Conservation (phyloP, 805 yeast species). For the Candida railenensis region DNA sequence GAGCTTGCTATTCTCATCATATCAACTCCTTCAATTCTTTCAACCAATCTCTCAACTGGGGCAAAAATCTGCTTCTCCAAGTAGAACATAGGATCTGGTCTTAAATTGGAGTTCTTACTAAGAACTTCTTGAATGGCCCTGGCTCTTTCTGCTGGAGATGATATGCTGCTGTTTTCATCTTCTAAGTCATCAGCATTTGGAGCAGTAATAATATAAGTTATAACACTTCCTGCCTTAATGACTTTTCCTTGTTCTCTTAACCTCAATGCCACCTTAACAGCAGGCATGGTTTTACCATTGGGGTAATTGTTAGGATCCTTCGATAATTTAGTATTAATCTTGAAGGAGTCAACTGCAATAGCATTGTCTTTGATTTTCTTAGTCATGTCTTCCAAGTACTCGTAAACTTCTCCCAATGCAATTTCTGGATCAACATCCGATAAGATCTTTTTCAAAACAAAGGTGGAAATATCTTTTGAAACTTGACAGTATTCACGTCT, state of each 20-base stretch:
- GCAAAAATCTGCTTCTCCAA: constrained; percentile 86
- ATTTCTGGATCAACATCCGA: constrained; percentile 75
- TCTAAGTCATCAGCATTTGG: constrained; percentile 36
- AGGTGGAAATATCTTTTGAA: constrained; percentile 83
- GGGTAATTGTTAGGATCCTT: constrained; percentile 88
- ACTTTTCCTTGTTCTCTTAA: constrained; percentile 81
- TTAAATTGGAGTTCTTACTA: constrained; percentile 46
- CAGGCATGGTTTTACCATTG: constrained; percentile 77
- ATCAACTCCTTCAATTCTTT: constrained; percentile 84
- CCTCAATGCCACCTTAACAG: constrained; percentile 87
- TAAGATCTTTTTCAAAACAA: constrained; percentile 68
- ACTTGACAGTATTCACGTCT: constrained; percentile 95
- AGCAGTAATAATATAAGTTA: constrained; percentile 76
- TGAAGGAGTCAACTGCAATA: constrained; percentile 63
- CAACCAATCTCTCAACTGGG: constrained; percentile 85
- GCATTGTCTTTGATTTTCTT: constrained; percentile 57
- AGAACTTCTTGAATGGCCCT: constrained; percentile 75
- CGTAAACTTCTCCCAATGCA: constrained; percentile 69
- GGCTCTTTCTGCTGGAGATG: constrained; percentile 70
- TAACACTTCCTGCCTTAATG: constrained; percentile 84
- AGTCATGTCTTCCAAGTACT: constrained; percentile 62
- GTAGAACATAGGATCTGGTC: constrained; percentile 77
- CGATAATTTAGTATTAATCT: constrained; percentile 83
- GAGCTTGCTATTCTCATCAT: constrained; percentile 71
- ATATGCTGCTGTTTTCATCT: not conserved